Percentiles rank a stretch among this genome's conserved stretches.
phyloP scores from a whole-genome alignment of 768 basidiomycete genomes.

The Postia placenta region DNA sequence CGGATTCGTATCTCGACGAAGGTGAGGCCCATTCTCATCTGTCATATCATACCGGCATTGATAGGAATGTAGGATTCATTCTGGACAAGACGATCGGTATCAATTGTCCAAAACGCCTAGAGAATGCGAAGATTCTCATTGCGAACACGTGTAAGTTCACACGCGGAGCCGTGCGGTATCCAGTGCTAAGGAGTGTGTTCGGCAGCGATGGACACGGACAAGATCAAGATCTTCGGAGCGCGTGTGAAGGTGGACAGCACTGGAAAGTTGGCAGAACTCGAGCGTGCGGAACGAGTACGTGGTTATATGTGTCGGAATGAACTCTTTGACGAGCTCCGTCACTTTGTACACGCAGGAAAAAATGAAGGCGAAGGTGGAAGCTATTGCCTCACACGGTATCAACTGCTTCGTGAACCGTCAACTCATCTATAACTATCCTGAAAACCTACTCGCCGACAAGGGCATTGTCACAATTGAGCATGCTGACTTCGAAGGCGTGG shows the following conservation, averaged over 20 bases:
- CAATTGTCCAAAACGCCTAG: constrained; percentile 91
- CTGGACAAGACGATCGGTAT: constrained; percentile 93
- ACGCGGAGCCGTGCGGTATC: neutral
- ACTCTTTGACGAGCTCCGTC: neutral
- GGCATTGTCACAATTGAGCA: constrained; percentile 97
- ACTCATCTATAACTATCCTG: constrained; percentile 99
- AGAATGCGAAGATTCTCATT: constrained; percentile 93
- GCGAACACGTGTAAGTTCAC: constrained; percentile 86
- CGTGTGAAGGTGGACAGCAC: constrained; percentile 94
- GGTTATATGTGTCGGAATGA: neutral
- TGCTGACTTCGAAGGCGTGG: constrained; percentile 98
- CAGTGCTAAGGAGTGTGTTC: neutral
- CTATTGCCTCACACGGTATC: constrained; percentile 91
- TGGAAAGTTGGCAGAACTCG: constrained; percentile 95
- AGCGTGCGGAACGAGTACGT: constrained; percentile 85
- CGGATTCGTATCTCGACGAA: constrained; percentile 97
- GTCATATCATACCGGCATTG: neutral
- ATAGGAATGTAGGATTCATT: constrained; percentile 72
- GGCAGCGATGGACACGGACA: constrained; percentile 98
- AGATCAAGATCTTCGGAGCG: constrained; percentile 99
- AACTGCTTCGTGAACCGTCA: constrained; percentile 98
- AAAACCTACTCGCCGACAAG: constrained; percentile 88
- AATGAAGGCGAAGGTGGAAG: constrained; percentile 97
- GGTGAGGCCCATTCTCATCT: constrained; percentile 36
- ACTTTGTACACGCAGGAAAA: constrained; percentile 67